Evolutionary conservation across 352 stramenopile species (phyloP), one percentile per base, ranked within the genome.

Genomic region (Phytophthora sp.): DNA sequence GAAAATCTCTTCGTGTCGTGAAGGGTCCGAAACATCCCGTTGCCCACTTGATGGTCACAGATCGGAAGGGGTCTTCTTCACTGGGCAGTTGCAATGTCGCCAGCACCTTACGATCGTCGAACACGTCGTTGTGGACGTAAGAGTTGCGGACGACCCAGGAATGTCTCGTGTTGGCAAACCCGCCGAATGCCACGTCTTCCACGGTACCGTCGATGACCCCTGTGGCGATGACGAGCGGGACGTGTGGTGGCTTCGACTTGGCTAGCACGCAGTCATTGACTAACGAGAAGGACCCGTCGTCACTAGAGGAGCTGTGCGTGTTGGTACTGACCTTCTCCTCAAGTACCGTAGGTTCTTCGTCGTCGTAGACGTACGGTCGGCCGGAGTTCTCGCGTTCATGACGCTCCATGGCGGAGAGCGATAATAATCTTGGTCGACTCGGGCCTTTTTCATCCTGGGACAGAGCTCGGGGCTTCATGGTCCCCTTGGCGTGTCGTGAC

Each of bases 1-100:
- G 15, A 9, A 78, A 69, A 63, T 82, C 74, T 21, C 74, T 69
- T 16, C 57, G 53, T 11, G 51, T 66, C 8, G 74, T 54, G 60
- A 80, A 80, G 15, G 72, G 20, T 2, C 68, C 68, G 41, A 71
- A 78, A n/a, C 45, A 61, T 2, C 60, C 62, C 16, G 59, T 66
- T 3, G 64, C 49, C 72, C 69, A 81, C 52, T 84, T 84, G 57
- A 81, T 58, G 7, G 63, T 67, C 7, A 80, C 44, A 20, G 72
- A 84, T 24, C 73, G 73, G 52, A 76, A 84, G 45, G 76, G 76
- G 49, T 81, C 76, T 21, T 77, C 63, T 31, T 73, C 55, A 1
- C 35, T 71, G 4, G 71, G 74, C 29, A n/a, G 31, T 36, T 74
- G 61, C 39, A 85, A 54, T 16, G 71, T 79, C 15, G 71, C 65